Percentiles rank a stretch among this genome's conserved stretches.
Evolutionary conservation across 2,329 filamentous ascomycete genomes (phyloP).

Genomic region (Cladophialophora yegresii): DNA sequence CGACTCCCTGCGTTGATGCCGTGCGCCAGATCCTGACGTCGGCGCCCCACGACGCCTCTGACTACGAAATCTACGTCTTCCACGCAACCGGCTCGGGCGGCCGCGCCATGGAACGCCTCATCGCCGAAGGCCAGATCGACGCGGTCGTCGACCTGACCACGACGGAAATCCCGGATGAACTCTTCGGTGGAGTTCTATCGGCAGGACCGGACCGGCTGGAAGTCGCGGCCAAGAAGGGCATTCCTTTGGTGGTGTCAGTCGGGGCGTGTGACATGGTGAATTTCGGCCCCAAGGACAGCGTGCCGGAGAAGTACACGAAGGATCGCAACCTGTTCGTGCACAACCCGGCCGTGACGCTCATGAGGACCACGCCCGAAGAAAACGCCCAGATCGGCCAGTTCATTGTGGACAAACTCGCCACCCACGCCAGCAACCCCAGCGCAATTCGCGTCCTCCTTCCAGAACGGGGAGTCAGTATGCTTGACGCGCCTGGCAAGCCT

Average conservation of each 20-base stretch:
- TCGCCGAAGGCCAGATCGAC: conserved; percentile 60
- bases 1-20: conserved; percentile 63
- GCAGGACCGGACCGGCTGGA: conserved; percentile 60
- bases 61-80: conserved; percentile 65
- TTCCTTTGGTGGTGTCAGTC: conserved; percentile 60
- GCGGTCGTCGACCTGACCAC: conserved; percentile 72
- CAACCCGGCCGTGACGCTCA: conserved; percentile 66
- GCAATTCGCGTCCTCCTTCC: conserved; percentile 62
- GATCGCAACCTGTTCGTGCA: conserved; percentile 61
- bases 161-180: conserved; percentile 65
- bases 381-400: conserved; percentile 57
- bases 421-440: conserved; percentile 44
- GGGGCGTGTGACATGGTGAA: conserved; percentile 65
- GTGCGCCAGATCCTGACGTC: conserved; percentile 47
- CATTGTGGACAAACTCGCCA: conserved; percentile 57
- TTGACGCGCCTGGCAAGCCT: conserved; percentile 56
- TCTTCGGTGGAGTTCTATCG: conserved; percentile 64
- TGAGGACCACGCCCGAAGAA: conserved; percentile 64
- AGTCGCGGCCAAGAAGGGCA: conserved; percentile 58
- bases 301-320: conserved; percentile 59
- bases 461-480: conserved; percentile 61
- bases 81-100: conserved; percentile 71
- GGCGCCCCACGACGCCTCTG: conserved; percentile 34
- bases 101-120: conserved; percentile 66
- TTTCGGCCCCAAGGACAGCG: conserved; percentile 59